phyloP scores from a whole-genome alignment of 768 basidiomycete genomes.

The Naematelia encephala region DNA sequence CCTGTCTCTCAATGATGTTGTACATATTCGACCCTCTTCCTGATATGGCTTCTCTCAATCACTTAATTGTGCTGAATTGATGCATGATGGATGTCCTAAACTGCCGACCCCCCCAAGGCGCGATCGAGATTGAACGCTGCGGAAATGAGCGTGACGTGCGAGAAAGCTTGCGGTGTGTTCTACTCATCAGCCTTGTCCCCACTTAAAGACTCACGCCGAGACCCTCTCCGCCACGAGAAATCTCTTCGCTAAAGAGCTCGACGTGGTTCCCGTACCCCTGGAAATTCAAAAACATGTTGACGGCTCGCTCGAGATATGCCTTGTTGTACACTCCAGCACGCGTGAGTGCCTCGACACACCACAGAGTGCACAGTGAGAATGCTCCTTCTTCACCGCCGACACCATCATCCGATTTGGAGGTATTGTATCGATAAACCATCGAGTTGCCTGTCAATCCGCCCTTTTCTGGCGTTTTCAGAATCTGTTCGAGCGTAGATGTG shows the following conservation, averaged over 20 bases:
- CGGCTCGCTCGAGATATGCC: conserved; percentile 62
- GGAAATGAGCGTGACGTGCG: conserved; percentile 49
- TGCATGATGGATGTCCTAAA: neutral
- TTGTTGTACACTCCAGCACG: conserved; percentile 77
- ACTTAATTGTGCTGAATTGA: too few relatives aligned
- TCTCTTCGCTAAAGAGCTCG: conserved; percentile 69
- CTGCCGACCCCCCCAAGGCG: conserved; percentile 21
- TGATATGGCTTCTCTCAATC: too few relatives aligned
- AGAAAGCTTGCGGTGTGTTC: conserved; percentile 52
- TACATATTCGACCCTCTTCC: neutral
- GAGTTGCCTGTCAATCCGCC: conserved; percentile 87
- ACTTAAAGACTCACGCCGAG: conserved; percentile 49
- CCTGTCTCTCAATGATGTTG: neutral
- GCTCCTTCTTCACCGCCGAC: conserved; percentile 93
- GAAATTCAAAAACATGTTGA: conserved; percentile 74
- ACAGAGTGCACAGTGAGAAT: conserved; percentile 66
- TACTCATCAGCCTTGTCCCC: conserved; percentile 14
- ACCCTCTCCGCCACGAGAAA: conserved; percentile 66
- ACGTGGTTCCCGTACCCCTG: conserved; percentile 74
- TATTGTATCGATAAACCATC: conserved; percentile 75
- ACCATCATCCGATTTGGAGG: conserved; percentile 78
- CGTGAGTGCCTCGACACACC: conserved; percentile 84
- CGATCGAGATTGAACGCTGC: conserved; percentile 49
- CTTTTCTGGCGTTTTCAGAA: conserved; percentile 80
- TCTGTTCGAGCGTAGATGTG: conserved; percentile 73